These are phyloP conservation scores for Ochetophila trinervis DNA, from an alignment of 306 rosid species.

Conservation along the genomic window DNA sequence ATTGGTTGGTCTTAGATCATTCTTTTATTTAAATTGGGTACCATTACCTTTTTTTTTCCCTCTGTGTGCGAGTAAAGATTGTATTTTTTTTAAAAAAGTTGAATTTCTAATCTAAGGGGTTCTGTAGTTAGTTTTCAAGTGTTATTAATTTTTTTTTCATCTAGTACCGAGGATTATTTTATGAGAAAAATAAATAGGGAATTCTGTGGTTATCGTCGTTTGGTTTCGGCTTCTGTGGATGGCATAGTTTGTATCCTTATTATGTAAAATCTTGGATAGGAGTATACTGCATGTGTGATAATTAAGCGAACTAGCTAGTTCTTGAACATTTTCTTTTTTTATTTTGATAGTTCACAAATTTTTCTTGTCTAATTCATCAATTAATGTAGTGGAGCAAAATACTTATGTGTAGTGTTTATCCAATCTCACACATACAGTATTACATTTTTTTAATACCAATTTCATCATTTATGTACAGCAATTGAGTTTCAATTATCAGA, in stretches of 20 bases:
- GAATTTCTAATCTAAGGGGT: not conserved
- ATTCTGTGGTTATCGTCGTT: constrained; percentile 28
- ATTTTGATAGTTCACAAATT: no score
- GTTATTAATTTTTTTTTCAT: not conserved
- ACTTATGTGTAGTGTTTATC: not conserved
- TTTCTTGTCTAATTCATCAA: no score
- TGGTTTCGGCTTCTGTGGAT: constrained; percentile 94
- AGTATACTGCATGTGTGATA: no score
- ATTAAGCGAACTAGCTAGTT: no score
- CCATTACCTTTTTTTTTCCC: no score
- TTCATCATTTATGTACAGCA: not conserved
- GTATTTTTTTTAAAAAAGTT: no score
- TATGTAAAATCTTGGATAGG: not conserved
- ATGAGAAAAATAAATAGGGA: not conserved
- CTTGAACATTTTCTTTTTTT: no score
- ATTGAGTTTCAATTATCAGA: not conserved
- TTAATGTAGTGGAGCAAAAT: no score
- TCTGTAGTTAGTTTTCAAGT: not conserved
- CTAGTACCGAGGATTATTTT: constrained; percentile 7
- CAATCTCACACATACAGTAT: no score
- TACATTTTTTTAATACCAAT: not conserved
- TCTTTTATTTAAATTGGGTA: no score
- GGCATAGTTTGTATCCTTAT: constrained; percentile 68
- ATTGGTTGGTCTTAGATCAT: not conserved
- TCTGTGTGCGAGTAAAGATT: no score